A percentile compares a stretch with the other conserved stretches of the same genome.
These are phyloP conservation scores for Trichoderma semiorbis DNA, from an alignment of 2,329 filamentous ascomycete genomes.

Conservation along the genomic window DNA sequence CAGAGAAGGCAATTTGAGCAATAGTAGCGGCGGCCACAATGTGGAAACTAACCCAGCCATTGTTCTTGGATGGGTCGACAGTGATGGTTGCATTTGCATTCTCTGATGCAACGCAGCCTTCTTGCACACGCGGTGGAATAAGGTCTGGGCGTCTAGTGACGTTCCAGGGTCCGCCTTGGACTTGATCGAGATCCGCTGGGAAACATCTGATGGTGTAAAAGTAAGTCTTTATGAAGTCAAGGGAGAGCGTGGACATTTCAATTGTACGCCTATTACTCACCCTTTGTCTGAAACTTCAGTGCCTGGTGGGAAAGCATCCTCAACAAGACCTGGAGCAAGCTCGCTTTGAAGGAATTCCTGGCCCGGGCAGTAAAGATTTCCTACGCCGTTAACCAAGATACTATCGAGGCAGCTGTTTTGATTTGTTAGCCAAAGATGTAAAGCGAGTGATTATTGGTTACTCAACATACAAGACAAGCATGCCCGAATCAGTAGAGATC, in stretches of 20 bases:
- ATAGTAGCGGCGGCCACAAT: constrained; percentile 50
- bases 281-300: constrained; percentile 41
- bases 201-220: not conserved
- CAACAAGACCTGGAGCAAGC: constrained; percentile 32
- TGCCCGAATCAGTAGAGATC: constrained; percentile 40
- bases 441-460: no score
- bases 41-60: constrained; percentile 51
- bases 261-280: constrained; percentile 24
- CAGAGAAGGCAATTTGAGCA: constrained; percentile 42
- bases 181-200: not conserved
- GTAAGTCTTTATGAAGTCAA: not conserved
- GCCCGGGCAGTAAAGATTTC: constrained; percentile 50
- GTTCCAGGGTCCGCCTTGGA: constrained; percentile 12
- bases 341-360: constrained; percentile 40
- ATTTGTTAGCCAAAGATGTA: not conserved
- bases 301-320: constrained; percentile 25
- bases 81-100: constrained; percentile 41
- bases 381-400: constrained; percentile 61
- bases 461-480: constrained; percentile 35
- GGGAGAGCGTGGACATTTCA: not conserved
- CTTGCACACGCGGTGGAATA: constrained; percentile 44
- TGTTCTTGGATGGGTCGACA: not conserved
- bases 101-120: constrained; percentile 37
- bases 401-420: constrained; percentile 53
- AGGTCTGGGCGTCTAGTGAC: constrained; percentile 37